Evolutionary conservation across 352 stramenopile species (phyloP).

Genomic region (Phytophthora sansomeana): DNA sequence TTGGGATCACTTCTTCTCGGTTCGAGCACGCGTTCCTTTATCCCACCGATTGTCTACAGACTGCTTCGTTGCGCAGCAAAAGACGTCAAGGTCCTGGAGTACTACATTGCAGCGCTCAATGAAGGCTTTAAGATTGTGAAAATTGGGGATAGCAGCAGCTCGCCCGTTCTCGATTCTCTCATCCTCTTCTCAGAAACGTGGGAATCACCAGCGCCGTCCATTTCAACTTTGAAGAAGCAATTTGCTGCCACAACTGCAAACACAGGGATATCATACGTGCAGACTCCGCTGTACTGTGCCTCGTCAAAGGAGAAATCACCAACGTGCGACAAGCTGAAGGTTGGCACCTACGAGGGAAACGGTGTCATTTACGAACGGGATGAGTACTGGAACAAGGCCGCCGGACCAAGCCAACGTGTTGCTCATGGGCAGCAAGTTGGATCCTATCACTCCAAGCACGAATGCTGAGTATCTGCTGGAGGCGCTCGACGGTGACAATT

Average conservation of each 20-base stretch:
- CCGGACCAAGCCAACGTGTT: slow-evolving; percentile 41
- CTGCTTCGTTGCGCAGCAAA: slow-evolving; percentile 35
- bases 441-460: slow-evolving; percentile 47
- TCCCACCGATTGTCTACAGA: slow-evolving; percentile 41
- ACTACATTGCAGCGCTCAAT: slow-evolving; percentile 15
- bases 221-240: slow-evolving; percentile 19
- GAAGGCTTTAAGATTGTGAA: neutral
- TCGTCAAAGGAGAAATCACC: slow-evolving; percentile 45
- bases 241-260: too few relatives aligned
- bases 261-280: slow-evolving; percentile 6
- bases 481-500: slow-evolving; percentile 34
- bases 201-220: slow-evolving; percentile 31
- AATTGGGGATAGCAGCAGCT: too few relatives aligned
- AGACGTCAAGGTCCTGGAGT: slow-evolving; percentile 26
- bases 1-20: slow-evolving; percentile 32
- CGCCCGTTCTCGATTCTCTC: slow-evolving; percentile 40
- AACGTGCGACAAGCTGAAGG: slow-evolving; percentile 23
- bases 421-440: slow-evolving; percentile 44
- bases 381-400: slow-evolving; percentile 53
- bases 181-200: slow-evolving; percentile 47
- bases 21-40: slow-evolving; percentile 23
- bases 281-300: slow-evolving; percentile 48
- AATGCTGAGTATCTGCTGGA: slow-evolving; percentile 42
- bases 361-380: too few relatives aligned
- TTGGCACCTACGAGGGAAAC: slow-evolving; percentile 22